Conservation (phyloP, 2,329 filamentous ascomycete genomes). For the Periconia sp. region DNA sequence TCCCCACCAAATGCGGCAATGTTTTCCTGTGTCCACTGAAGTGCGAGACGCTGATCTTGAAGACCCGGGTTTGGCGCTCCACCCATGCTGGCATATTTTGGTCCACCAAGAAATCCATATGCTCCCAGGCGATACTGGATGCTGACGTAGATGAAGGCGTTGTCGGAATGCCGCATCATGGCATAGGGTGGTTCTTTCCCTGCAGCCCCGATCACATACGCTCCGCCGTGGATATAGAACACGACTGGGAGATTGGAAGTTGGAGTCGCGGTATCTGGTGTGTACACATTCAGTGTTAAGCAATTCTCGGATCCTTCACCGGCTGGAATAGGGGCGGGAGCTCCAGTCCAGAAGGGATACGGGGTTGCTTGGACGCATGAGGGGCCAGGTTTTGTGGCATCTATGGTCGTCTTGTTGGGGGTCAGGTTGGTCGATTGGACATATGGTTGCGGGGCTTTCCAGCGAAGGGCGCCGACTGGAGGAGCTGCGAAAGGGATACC, state of each 20-base stretch:
- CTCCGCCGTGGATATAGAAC: constrained; percentile 38
- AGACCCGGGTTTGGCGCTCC: constrained; percentile 63
- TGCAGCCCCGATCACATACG: constrained; percentile 27
- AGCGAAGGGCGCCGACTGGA: constrained; percentile 32
- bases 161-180: constrained; percentile 28
- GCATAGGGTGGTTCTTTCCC: constrained; percentile 17
- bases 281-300: constrained; percentile 34
- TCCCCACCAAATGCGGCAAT: constrained; percentile 55
- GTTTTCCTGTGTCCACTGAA: constrained; percentile 62
- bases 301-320: constrained; percentile 31
- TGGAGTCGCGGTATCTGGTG: constrained; percentile 23
- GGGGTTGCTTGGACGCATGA: constrained; percentile 28
- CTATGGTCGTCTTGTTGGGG: constrained; percentile 13
- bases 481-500: constrained; percentile 30
- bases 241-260: constrained; percentile 32
- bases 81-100: constrained; percentile 52
- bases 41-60: constrained; percentile 59
- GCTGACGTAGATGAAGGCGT: constrained; percentile 54
- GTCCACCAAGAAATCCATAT: constrained; percentile 62
- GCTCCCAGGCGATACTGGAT: constrained; percentile 64
- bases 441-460: constrained; percentile 32
- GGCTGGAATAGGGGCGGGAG: neutral
- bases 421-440: constrained; percentile 24
- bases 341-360: constrained; percentile 12
- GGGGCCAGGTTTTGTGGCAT: constrained; percentile 27